phyloP scores from a whole-genome alignment of 495 filamentous ascomycete genomes.

The Tetracladium setigerum region DNA sequence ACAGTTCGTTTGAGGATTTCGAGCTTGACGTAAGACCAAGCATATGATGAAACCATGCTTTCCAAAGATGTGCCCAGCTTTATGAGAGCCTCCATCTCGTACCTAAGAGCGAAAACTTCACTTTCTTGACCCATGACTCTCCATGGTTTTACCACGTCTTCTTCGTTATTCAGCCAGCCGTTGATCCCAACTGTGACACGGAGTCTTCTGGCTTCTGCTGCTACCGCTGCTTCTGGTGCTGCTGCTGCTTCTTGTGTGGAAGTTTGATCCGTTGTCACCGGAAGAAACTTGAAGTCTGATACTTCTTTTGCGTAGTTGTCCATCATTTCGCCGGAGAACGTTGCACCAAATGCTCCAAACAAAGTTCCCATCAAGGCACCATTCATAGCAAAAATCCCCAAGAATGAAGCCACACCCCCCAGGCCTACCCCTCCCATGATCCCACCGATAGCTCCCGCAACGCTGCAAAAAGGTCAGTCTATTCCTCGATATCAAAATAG shows the following conservation, averaged over 20 bases:
- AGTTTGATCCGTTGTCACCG: constrained; percentile 44
- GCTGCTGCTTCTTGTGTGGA: constrained; percentile 32
- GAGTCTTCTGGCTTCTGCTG: constrained; percentile 54
- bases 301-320: constrained; percentile 84
- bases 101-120: constrained; percentile 77
- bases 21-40: constrained; percentile 69
- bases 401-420: constrained; percentile 55
- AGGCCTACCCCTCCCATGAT: constrained; percentile 80
- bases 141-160: constrained; percentile 71
- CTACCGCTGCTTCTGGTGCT: constrained; percentile 1
- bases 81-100: constrained; percentile 69
- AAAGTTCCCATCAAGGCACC: constrained; percentile 69
- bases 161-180: constrained; percentile 70
- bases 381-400: constrained; percentile 66
- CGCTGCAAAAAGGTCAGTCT: constrained; percentile 7
- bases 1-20: constrained; percentile 59
- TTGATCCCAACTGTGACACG: constrained; percentile 77
- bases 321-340: constrained; percentile 79
- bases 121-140: constrained; percentile 55
- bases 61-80: constrained; percentile 69
- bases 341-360: constrained; percentile 83
- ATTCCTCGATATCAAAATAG: too few relatives aligned
- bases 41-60: constrained; percentile 62
- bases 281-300: constrained; percentile 81
- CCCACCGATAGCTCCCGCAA: constrained; percentile 74